Evolutionary conservation across 2,329 filamentous ascomycete genomes (phyloP).

Genomic region (Didymosphaeria variabile): DNA sequence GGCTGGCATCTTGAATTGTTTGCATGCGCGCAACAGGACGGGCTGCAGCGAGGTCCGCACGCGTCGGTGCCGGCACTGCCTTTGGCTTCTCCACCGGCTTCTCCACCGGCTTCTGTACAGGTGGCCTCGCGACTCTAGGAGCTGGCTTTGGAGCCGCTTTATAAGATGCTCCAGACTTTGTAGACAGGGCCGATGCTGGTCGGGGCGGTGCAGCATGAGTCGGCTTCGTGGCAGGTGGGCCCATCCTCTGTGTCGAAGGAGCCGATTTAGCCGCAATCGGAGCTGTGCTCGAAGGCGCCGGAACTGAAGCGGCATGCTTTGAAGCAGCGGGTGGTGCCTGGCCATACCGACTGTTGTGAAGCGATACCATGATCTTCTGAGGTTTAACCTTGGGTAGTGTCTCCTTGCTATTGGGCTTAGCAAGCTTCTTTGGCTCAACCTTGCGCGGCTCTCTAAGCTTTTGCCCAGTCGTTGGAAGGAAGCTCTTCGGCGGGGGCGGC

Average conservation of each 20-base stretch:
- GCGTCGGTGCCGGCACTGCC: slow-evolving; percentile 44
- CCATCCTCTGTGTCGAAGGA: slow-evolving; percentile 31
- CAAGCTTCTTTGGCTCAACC: slow-evolving; percentile 53
- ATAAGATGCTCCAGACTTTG: slow-evolving; percentile 30
- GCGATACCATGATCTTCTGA: slow-evolving; percentile 70
- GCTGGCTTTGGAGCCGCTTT: slow-evolving; percentile 38
- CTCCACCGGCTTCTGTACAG: slow-evolving; percentile 61
- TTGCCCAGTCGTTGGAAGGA: slow-evolving; percentile 61
- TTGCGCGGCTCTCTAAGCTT: slow-evolving; percentile 62
- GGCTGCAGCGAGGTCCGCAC: slow-evolving; percentile 60
- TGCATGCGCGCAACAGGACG: slow-evolving; percentile 69
- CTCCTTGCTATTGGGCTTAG: slow-evolving; percentile 68
- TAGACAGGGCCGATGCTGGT: slow-evolving; percentile 41
- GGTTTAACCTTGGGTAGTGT: slow-evolving; percentile 66
- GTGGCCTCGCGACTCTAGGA: slow-evolving; percentile 42
- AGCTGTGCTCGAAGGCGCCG: slow-evolving; percentile 58
- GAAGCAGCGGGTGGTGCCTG: slow-evolving; percentile 38
- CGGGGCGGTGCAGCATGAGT: slow-evolving; percentile 42
- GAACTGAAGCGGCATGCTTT: slow-evolving; percentile 57
- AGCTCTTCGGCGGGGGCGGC: slow-evolving; percentile 64
- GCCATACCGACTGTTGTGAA: slow-evolving; percentile 63
- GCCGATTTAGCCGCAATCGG: slow-evolving; percentile 34
- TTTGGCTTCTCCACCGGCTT: slow-evolving; percentile 73
- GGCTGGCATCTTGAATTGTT: slow-evolving; percentile 66
- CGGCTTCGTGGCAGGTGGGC: slow-evolving; percentile 65